Percentiles rank a stretch among this genome's conserved stretches.
Conservation (phyloP, 345 rosid genomes). For the Gossypium turneri region DNA sequence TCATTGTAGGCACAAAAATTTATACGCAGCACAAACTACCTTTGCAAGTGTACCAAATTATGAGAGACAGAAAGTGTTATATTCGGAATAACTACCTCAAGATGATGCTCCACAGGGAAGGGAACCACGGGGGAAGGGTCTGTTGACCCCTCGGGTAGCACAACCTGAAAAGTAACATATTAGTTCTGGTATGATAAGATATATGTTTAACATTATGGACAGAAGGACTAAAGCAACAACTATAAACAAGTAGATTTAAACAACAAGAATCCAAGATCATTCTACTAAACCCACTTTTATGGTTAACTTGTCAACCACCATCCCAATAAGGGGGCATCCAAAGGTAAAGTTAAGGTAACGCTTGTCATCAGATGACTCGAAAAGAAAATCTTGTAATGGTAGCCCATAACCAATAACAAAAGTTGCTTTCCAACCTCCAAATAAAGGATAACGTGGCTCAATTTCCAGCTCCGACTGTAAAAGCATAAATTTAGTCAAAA, state of each 20-base stretch:
- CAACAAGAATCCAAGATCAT: slow-evolving; percentile 7
- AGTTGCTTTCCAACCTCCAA: slow-evolving; percentile 98
- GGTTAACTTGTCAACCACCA: slow-evolving; percentile 81
- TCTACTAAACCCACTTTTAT: slow-evolving; percentile 55
- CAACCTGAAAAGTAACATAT: slow-evolving; percentile 56
- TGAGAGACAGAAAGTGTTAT: background rate
- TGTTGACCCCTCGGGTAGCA: slow-evolving; percentile 91
- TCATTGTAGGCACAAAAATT: background rate
- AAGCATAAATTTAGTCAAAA: slow-evolving; percentile 14
- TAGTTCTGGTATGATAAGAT: background rate
- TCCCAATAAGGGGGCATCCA: slow-evolving; percentile 86
- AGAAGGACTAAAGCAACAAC: background rate
- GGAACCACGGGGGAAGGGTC: slow-evolving; percentile 81
- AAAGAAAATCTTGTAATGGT: slow-evolving; percentile 87
- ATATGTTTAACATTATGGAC: background rate
- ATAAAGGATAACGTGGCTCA: slow-evolving; percentile 91
- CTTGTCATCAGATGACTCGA: slow-evolving; percentile 76
- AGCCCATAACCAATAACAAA: slow-evolving; percentile 86
- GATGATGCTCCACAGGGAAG: slow-evolving; percentile 64
- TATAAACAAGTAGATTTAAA: background rate
- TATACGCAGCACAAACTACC: background rate
- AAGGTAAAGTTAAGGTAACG: slow-evolving; percentile 95
- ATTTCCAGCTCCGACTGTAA: slow-evolving; percentile 95
- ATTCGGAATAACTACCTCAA: slow-evolving; percentile 50
- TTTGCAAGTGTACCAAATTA: background rate